A percentile compares a stretch with the other conserved stretches of the same genome.
phyloP scores from a whole-genome alignment of 257 asterid genomes.

The Dorcoceras hygrometricum region DNA sequence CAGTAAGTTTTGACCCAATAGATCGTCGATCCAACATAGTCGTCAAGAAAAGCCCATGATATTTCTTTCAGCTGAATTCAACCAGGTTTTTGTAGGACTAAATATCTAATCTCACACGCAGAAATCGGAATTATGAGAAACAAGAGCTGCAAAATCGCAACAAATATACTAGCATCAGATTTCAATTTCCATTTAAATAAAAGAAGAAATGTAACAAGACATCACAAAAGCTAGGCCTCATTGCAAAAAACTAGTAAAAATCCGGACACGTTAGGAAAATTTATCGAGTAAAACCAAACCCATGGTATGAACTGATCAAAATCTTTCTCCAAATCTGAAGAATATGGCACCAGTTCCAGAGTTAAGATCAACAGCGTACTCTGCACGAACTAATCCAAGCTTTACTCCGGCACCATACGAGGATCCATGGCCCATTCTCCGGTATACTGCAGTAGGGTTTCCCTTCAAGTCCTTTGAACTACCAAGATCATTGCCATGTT shows the following conservation, averaged over 20 bases:
- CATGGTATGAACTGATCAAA: conserved; percentile 36
- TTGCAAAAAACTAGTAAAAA: conserved; percentile 25
- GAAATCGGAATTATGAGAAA: background rate
- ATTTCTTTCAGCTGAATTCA: too few species aligned
- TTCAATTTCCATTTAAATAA: background rate
- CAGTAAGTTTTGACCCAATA: too few species aligned
- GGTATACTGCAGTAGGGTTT: conserved; percentile 89
- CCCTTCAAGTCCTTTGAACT: conserved; percentile 92
- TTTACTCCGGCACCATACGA: conserved; percentile 91
- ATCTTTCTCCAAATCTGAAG: conserved; percentile 96
- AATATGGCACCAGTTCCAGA: conserved; percentile 87
- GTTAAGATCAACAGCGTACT: conserved; percentile 88
- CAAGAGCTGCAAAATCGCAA: background rate
- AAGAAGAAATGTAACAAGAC: background rate
- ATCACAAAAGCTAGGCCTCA: conserved; percentile 9
- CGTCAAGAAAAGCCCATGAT: too few species aligned
- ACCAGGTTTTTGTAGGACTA: too few species aligned
- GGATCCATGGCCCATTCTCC: conserved; percentile 91
- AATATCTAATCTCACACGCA: background rate
- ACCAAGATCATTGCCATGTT: conserved; percentile 94
- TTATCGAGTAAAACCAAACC: background rate
- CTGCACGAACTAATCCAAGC: conserved; percentile 86
- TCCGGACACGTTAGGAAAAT: conserved; percentile 21
- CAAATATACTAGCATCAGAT: background rate
- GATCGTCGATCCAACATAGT: too few species aligned